Conservation (phyloP, 768 basidiomycete species). For the Cystobasidium ongulense region DNA sequence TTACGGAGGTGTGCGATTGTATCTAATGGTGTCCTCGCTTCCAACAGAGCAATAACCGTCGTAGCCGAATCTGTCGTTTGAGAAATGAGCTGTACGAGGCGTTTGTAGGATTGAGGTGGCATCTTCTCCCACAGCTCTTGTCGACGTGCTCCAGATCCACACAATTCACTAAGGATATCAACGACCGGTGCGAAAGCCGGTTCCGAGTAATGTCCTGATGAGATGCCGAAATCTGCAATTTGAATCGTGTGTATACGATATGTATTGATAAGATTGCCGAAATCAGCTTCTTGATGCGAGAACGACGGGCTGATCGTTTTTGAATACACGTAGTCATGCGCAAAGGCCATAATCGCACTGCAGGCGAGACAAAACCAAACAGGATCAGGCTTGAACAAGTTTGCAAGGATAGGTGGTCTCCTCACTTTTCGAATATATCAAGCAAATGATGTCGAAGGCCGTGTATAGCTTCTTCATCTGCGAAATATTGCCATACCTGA, state of each 20-base stretch:
- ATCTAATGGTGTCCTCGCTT: conserved; percentile 34
- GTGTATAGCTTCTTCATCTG: not conserved
- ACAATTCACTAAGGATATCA: not conserved
- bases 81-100: conserved; percentile 16
- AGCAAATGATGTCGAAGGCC: conserved; percentile 5
- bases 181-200: conserved; percentile 2
- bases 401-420: too few relatives aligned
- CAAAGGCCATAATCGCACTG: conserved; percentile 34
- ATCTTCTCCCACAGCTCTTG: conserved; percentile 8
- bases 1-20: conserved; percentile 11
- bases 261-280: conserved; percentile 26
- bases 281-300: not conserved
- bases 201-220: not conserved
- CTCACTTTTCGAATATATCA: conserved; percentile 34
- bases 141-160: not conserved
- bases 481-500: conserved; percentile 1
- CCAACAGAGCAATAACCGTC: conserved; percentile 19
- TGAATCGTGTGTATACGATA: conserved; percentile 15
- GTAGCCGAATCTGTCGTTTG: conserved; percentile 18
- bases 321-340: conserved; percentile 29
- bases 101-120: conserved; percentile 3
- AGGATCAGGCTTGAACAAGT: too few relatives aligned
- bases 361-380: not conserved
- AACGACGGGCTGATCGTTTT: conserved; percentile 23
- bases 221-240: conserved; percentile 29